Evolutionary conservation across 257 asterid genomes (phyloP), one percentile per base, ranked within the genome.

Genomic region (Ajuga chamaepitys): DNA sequence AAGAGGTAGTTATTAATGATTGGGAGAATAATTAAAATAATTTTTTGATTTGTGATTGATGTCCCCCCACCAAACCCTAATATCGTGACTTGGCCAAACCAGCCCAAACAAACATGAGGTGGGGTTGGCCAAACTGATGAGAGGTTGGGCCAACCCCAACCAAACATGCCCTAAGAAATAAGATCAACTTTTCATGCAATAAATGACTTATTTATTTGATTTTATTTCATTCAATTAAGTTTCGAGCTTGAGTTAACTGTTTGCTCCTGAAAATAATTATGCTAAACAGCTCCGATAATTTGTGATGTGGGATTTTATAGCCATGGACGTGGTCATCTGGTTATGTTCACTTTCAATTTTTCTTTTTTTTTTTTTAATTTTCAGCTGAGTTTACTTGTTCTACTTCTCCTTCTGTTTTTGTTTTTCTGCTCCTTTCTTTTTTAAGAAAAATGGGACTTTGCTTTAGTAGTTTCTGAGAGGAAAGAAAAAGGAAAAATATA

Each of bases 221-320:
- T 22, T 25, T 24, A 22, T 42, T 38, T 18, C 48, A 25, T 57
- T 20, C 52, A 70, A 25, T 60, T 5, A 3, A 72, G 57, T 16
- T 53, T 22, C 45, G n/a, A 48, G n/a, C 21, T 72, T 58, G 64
- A 67, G 21, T 20, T n/a, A 50, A 73, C 58, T 21, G 55, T 60
- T 46, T 42, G 37, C 58, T 46, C 37, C 61, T 54, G n/a, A 42
- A n/a, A 44, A 32, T 44, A 58, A 37, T 17, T 22, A 45, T 34
- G 64, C 22, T 45, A 52, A 46, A 41, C 4, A 60, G 12, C 46
- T 45, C 34, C 45, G n/a, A 25, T 5, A 52, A 24, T 22, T 35
- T 21, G 16, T 47, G 14, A 14, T 64, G 22, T 25, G 9, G 12
- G 13, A 38, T 37, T 38, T 52, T 21, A n/a, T 52, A 13, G 47